A percentile compares a stretch with the other conserved stretches of the same genome.
phyloP scores from a whole-genome alignment of 2,329 filamentous ascomycete species.

The Penicillium sp. region DNA sequence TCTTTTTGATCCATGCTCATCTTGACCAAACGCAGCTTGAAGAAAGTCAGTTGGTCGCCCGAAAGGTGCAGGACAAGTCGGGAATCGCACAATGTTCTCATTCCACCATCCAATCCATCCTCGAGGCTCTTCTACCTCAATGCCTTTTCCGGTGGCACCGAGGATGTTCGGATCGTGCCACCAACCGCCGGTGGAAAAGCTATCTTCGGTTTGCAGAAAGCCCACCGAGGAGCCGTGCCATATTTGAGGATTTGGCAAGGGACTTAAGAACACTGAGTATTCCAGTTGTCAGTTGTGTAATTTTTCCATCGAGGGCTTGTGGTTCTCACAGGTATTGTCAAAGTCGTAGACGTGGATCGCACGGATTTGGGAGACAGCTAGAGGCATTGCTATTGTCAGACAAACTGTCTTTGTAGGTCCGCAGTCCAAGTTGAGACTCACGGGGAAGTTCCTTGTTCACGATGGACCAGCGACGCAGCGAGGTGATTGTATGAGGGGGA shows the following conservation, averaged over 20 bases:
- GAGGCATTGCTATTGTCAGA: constrained; percentile 1
- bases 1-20: constrained; percentile 83
- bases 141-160: constrained; percentile 78
- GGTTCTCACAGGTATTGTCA: constrained; percentile 79
- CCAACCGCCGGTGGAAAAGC: constrained; percentile 85
- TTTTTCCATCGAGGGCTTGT: background rate
- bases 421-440: constrained; percentile 34
- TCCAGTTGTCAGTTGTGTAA: background rate
- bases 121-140: constrained; percentile 76
- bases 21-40: constrained; percentile 68
- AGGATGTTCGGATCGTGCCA: constrained; percentile 93
- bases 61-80: constrained; percentile 2
- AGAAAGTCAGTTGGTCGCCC: constrained; percentile 21
- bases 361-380: constrained; percentile 68
- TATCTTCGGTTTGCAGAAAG: constrained; percentile 71
- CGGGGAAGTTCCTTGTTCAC: constrained; percentile 70
- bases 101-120: constrained; percentile 98
- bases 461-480: constrained; percentile 82
- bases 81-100: constrained; percentile 70
- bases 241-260: constrained; percentile 81
- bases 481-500: constrained; percentile 63
- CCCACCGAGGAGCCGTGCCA: constrained; percentile 82
- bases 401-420: background rate
- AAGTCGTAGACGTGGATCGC: constrained; percentile 94
- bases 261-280: constrained; percentile 77